Conservation (phyloP, 2,329 filamentous ascomycete genomes). For the Curvularia sp. region DNA sequence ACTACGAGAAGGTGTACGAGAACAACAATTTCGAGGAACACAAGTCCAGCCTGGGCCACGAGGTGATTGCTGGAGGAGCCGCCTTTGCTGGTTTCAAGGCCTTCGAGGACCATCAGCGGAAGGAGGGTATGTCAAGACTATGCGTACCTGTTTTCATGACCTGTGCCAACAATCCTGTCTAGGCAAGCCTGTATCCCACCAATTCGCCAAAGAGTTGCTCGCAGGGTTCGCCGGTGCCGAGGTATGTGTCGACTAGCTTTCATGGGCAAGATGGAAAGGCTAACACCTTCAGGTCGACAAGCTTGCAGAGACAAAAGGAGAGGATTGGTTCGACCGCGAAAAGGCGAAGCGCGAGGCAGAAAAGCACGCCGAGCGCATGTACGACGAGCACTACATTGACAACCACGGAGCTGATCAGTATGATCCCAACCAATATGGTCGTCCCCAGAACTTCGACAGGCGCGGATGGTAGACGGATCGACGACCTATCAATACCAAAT, state of each 20-base stretch:
- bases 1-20: slow-evolving; percentile 64
- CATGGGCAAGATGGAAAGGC: background rate
- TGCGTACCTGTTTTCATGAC: background rate
- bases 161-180: slow-evolving; percentile 5
- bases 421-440: slow-evolving; percentile 54
- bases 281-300: slow-evolving; percentile 60
- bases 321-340: slow-evolving; percentile 58
- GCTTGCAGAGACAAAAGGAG: slow-evolving; percentile 67
- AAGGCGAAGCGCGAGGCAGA: slow-evolving; percentile 57
- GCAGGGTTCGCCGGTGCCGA: slow-evolving; percentile 76
- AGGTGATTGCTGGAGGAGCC: slow-evolving; percentile 76
- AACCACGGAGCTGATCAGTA: slow-evolving; percentile 54
- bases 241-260: slow-evolving; percentile 50
- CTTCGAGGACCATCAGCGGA: slow-evolving; percentile 77
- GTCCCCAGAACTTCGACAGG: slow-evolving; percentile 42
- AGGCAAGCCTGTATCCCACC: slow-evolving; percentile 75
- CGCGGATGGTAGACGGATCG: slow-evolving; percentile 37
- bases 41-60: slow-evolving; percentile 72
- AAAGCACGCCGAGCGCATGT: slow-evolving; percentile 55
- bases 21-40: slow-evolving; percentile 57
- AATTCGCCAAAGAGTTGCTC: slow-evolving; percentile 78
- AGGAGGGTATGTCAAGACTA: slow-evolving; percentile 61
- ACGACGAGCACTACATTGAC: slow-evolving; percentile 58
- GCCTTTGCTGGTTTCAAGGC: slow-evolving; percentile 82
- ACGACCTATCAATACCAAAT: background rate